phyloP scores from a whole-genome alignment of 768 basidiomycete species.

The Lyophyllum decastes region DNA sequence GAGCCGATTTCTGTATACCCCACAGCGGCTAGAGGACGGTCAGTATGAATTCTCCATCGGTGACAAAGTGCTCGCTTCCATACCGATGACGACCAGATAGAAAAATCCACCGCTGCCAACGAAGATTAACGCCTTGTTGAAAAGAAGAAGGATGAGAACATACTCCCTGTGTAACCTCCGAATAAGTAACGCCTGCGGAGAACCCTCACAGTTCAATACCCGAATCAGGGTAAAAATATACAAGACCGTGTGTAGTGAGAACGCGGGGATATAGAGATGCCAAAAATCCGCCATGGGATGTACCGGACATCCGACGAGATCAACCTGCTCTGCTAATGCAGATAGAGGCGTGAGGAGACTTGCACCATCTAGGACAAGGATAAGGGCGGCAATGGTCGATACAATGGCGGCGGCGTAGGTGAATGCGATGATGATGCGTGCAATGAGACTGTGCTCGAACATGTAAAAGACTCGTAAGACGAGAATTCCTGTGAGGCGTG shows the following conservation, averaged over 20 bases:
- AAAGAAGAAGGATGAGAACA: background rate
- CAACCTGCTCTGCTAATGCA: constrained; percentile 1
- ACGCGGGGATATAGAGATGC: constrained; percentile 16
- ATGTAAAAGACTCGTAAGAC: constrained; percentile 15
- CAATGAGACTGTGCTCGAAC: constrained; percentile 13
- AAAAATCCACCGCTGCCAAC: no score
- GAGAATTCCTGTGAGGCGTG: constrained; percentile 14
- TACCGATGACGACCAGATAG: no score
- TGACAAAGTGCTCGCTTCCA: no score
- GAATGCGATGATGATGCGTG: constrained; percentile 6
- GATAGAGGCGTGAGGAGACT: constrained; percentile 8
- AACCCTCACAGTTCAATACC: constrained; percentile 10
- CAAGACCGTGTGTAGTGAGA: background rate
- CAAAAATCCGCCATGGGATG: constrained; percentile 9
- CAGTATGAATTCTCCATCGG: no score
- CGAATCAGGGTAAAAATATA: constrained; percentile 15
- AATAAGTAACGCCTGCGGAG: constrained; percentile 10
- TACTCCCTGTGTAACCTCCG: constrained; percentile 14
- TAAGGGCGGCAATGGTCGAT: background rate
- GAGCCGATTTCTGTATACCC: constrained; percentile 18
- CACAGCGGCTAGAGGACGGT: background rate
- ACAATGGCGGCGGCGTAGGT: constrained; percentile 8
- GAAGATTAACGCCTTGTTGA: no score
- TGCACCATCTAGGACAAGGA: background rate
- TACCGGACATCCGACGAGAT: constrained; percentile 17